Conservation (phyloP, 306 rosid species). For the Pterocarpus santalinus region DNA sequence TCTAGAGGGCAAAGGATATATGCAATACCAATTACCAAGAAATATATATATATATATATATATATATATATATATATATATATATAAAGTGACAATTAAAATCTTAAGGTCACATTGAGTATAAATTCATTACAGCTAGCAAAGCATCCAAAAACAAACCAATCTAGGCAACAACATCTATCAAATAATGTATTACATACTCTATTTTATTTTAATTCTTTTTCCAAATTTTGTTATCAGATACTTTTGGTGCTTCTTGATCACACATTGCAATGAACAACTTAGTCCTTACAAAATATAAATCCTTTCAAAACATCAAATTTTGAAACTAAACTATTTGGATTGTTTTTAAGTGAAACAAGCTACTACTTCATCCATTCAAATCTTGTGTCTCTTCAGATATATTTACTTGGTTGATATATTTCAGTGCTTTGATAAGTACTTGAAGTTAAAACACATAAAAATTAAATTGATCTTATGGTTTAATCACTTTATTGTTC, state of each 20-base stretch:
- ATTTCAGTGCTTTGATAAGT: too few relatives aligned
- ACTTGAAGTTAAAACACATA: neutral
- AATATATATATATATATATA: conserved; percentile 43
- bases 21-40: conserved; percentile 35
- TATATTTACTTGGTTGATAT: too few relatives aligned
- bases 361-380: too few relatives aligned
- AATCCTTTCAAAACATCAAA: neutral
- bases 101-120: conserved; percentile 17
- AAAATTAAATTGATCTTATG: neutral
- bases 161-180: neutral
- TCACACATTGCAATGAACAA: neutral
- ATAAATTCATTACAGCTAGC: neutral
- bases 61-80: conserved; percentile 16
- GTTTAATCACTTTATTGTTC: too few relatives aligned
- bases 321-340: too few relatives aligned
- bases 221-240: too few relatives aligned
- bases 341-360: too few relatives aligned
- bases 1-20: conserved; percentile 37
- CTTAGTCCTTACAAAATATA: neutral
- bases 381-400: too few relatives aligned
- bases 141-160: conserved; percentile 18
- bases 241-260: neutral
- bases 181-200: too few relatives aligned
- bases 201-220: too few relatives aligned
- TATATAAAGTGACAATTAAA: neutral